Base-by-base conservation (phyloP, 1,139 yeast genomes). In the Pichia sp. region DNA sequence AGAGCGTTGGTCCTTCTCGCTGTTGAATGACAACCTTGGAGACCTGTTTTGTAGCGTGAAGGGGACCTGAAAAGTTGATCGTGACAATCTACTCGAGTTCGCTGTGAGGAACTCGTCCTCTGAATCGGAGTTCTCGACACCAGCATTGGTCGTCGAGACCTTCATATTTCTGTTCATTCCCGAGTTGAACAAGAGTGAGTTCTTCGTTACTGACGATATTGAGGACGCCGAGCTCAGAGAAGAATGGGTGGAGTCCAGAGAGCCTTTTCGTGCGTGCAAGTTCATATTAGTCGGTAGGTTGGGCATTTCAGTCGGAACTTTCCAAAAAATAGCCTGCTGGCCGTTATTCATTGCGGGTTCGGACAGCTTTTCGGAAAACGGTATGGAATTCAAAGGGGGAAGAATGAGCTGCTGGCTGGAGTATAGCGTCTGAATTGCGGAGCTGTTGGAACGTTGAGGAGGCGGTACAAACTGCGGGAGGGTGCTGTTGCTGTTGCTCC, bases 21-120 rank as follows among this genome's bases (percentile, higher is more conserved):
- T 58, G 13, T 71, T 65, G 9, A 78, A 66, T 1, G 82, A 77
- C 49, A 70, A 70, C 48, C 81, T 68, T 2, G 83, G 82, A 1
- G 81, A 74, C 22, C 57, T 50, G 48, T 51, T 41, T 0, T 55
- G 45, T 4, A 51, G 9, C 4, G 56, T 51, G 10, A 59, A 50
- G 3, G 67, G 65, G 49, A 61, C 55, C 41, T 59, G 63, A 41
- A 62, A 57, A 26, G 53, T 59, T 8, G 58, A 44, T 21, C 61
- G 47, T 7, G 62, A 49, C 4, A 57, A 49, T 42, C 58, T 56
- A 45, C 48, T 46, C 1, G 60, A 36, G 39, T 58, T 58, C 42
- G 54, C 57, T 34, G 48, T 52, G 2, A 60, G 51, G 44, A 60
- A 59, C 41, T 70, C 74, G 49, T 70, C 74, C 34, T 72, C 75